phyloP scores from a whole-genome alignment of 768 basidiomycete genomes.

The Hebeloma cylindrosporum region DNA sequence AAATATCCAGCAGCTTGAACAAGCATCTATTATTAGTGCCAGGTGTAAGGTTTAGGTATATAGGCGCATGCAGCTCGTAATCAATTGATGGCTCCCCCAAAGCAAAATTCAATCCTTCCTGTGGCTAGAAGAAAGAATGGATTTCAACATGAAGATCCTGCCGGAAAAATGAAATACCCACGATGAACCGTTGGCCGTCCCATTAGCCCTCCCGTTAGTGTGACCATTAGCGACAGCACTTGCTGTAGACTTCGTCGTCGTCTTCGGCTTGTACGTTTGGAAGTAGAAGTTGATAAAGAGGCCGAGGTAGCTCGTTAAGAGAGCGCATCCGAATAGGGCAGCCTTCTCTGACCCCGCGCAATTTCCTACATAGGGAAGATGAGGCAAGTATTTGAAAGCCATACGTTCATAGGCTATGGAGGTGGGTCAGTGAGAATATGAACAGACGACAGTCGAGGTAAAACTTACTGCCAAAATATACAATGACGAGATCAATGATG shows the following conservation, averaged over 20 bases:
- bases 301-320: conserved; percentile 88
- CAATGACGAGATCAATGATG: conserved; percentile 83
- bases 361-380: conserved; percentile 70
- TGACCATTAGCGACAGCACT: conserved; percentile 45
- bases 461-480: conserved; percentile 92
- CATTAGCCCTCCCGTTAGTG: conserved; percentile 35
- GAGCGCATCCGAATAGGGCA: conserved; percentile 84
- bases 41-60: conserved; percentile 40
- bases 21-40: conserved; percentile 33
- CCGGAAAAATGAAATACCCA: conserved; percentile 3
- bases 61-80: conserved; percentile 31
- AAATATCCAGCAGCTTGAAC: not conserved
- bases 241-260: conserved; percentile 36
- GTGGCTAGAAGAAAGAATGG: conserved; percentile 22
- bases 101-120: conserved; percentile 28
- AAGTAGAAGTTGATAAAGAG: conserved; percentile 97
- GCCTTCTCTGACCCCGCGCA: conserved; percentile 90
- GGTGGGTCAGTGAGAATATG: conserved; percentile 7
- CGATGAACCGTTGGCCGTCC: conserved; percentile 18
- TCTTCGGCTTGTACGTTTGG: conserved; percentile 76
- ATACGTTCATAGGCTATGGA: conserved; percentile 78
- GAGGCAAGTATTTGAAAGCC: conserved; percentile 57
- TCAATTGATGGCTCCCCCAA: conserved; percentile 23
- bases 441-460: not conserved
- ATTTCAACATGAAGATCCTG: not conserved